Evolutionary conservation across 1,284 basidiomycete species (phyloP), one percentile per base, ranked within the genome.

Genomic region (Ustilago sp.): DNA sequence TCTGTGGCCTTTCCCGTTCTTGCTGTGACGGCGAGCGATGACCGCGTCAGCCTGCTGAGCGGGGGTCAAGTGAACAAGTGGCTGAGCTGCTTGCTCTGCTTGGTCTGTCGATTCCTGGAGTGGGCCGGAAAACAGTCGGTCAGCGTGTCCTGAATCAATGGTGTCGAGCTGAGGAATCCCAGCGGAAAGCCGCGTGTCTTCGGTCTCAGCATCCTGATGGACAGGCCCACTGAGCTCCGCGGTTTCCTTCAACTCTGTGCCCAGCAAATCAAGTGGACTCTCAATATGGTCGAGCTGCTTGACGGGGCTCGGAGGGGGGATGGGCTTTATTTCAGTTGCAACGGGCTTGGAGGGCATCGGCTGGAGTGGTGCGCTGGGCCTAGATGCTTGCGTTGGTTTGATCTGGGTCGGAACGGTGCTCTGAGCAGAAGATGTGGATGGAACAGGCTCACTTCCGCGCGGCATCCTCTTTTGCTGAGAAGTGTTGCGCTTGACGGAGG

Each of bases 31-130:
- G 0, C 81, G 72, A 17, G 79, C 77, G 41, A 83, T 82, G 68
- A 83, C 82, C 51, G 72, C 69, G 43, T 82, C 80, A 32, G 79
- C 80, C n/a, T 80, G 74, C 65, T 83, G 71, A 3, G 66, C 72
- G 3, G 82, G 82, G 3, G 80, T 82, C 34, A 83, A 52, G 17
- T 72, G 72, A 28, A 55, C 41, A 2, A 68, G 54, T 28, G 63
- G 38, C 1, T 35, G 12, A 15, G 50, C 31, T 15, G 5, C 41
- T 8, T 12, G 36, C 13, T 48, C 34, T n/a, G 13, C 28, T 11
- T 43, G 32, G 7, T 28, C 32, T 1, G 45, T 23, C 4, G 70
- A 47, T 1, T 45, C 60, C n/a, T 23, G 60, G 1, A 57, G 48
- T 39, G 56, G 45, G 8, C 38, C 50, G 6, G 56, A 45, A 32